Conservation (phyloP, 148 eudicot species). For the Diospyros lotus region DNA sequence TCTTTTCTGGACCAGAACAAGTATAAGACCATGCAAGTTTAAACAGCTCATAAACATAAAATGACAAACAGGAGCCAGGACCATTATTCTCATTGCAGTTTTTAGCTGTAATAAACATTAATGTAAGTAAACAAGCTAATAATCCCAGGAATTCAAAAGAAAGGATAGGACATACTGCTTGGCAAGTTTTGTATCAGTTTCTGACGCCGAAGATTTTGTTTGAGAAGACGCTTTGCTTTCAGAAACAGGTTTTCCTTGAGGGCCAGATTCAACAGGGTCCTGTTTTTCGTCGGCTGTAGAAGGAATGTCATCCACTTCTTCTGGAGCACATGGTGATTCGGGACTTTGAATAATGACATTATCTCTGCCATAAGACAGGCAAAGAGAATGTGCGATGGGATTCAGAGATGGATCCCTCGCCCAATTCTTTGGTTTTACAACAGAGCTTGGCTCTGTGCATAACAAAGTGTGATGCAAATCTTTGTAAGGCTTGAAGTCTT, state of each 20-base stretch:
- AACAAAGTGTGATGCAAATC: conserved; percentile 36
- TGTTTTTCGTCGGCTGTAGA: conserved; percentile 39
- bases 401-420: conserved; percentile 41
- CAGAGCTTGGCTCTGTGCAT: conserved; percentile 27
- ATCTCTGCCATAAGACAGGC: conserved; percentile 39
- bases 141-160: too few species aligned
- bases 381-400: conserved; percentile 30
- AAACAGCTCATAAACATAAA: not conserved
- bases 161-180: too few species aligned
- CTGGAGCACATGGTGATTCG: conserved; percentile 25
- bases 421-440: conserved; percentile 39
- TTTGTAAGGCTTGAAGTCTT: conserved; percentile 39
- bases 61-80: not conserved
- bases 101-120: too few species aligned
- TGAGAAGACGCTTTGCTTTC: conserved; percentile 14
- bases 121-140: too few species aligned
- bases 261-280: conserved; percentile 40
- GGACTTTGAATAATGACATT: conserved; percentile 30
- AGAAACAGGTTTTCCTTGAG: conserved; percentile 27
- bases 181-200: too few species aligned
- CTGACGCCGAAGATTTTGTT: too few species aligned
- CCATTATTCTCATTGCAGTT: not conserved
- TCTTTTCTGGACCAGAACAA: not conserved
- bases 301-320: conserved; percentile 33
- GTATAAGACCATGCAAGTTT: not conserved